phyloP scores from a whole-genome alignment of 306 rosid species.

The Gastrolobium bilobum region DNA sequence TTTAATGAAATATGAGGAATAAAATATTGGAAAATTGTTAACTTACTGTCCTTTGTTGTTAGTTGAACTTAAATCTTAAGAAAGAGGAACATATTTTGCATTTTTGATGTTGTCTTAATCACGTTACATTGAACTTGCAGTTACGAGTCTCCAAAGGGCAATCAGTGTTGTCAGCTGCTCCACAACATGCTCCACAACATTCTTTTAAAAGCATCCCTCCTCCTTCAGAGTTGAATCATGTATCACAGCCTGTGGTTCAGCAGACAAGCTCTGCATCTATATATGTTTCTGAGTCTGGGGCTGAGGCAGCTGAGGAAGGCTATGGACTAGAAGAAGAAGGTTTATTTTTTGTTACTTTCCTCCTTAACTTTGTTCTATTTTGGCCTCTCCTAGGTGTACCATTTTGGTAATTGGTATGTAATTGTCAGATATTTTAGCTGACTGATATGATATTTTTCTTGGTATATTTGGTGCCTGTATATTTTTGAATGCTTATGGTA shows the following conservation, averaged over 20 bases:
- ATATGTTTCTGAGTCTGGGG: constrained; percentile 61
- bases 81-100: neutral
- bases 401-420: neutral
- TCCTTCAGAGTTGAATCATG: constrained; percentile 71
- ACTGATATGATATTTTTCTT: neutral
- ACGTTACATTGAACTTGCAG: constrained; percentile 60
- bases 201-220: constrained; percentile 59
- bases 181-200: constrained; percentile 55
- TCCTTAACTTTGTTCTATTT: neutral
- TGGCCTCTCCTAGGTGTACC: neutral
- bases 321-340: constrained; percentile 85
- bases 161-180: constrained; percentile 54
- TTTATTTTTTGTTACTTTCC: constrained; percentile 49
- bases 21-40: constrained; percentile 16
- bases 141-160: constrained; percentile 76
- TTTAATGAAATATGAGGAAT: constrained; percentile 8
- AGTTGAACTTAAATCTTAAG: neutral
- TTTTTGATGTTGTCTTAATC: neutral
- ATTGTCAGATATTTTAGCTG: neutral
- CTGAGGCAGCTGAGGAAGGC: constrained; percentile 74
- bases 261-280: constrained; percentile 61
- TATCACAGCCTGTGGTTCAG: constrained; percentile 72
- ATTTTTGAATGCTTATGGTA: constrained; percentile 1
- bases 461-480: constrained; percentile 22
- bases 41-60: neutral